These are phyloP conservation scores for Microcyclospora pomicola DNA, from an alignment of 2,329 filamentous ascomycete species.

Conservation along the genomic window DNA sequence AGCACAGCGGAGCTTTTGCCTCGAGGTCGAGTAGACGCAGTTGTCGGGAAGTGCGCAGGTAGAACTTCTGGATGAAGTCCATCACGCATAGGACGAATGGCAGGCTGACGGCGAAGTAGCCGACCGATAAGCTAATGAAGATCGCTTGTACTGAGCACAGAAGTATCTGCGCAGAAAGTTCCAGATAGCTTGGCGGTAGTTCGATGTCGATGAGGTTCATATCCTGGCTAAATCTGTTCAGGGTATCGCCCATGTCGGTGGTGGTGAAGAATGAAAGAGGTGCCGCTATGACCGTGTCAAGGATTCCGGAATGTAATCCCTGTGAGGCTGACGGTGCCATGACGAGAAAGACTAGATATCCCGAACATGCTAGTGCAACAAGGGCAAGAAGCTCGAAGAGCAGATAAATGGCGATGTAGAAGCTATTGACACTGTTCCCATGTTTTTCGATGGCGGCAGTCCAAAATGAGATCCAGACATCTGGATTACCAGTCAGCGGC, in stretches of 20 bases:
- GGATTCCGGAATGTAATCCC: neutral
- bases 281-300: neutral
- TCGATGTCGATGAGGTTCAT: neutral
- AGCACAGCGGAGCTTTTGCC: conserved; percentile 36
- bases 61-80: conserved; percentile 31
- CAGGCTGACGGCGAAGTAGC: neutral
- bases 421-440: neutral
- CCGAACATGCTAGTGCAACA: neutral
- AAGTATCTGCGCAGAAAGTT: neutral
- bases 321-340: neutral
- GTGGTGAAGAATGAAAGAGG: neutral
- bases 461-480: neutral
- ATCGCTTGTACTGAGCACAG: neutral
- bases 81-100: conserved; percentile 9
- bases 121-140: neutral
- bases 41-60: conserved; percentile 35
- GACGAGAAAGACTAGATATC: neutral
- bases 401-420: neutral
- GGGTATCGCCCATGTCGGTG: neutral
- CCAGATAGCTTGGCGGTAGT: neutral
- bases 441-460: neutral
- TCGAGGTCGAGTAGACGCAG: conserved; percentile 41
- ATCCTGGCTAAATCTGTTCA: neutral
- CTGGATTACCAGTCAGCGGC: neutral
- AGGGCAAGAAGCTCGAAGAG: neutral